Conservation (phyloP, 371 early-diverging fungal genomes). For the Choanephora cucurbitarum region DNA sequence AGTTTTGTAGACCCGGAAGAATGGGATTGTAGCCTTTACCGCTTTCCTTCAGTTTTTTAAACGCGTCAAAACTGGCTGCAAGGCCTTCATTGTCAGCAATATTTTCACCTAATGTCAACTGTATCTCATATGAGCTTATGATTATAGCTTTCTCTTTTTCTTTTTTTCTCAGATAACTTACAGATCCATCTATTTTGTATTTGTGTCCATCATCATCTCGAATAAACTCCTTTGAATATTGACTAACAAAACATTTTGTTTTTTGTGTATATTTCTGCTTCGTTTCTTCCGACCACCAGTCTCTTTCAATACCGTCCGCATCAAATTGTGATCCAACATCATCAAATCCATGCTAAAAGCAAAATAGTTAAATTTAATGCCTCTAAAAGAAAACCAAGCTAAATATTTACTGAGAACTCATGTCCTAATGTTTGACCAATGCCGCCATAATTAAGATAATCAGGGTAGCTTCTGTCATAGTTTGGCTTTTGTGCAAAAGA, state of each 20-base stretch:
- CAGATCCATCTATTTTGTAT: conserved; percentile 45
- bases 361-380: background rate
- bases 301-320: conserved; percentile 27
- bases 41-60: conserved; percentile 29
- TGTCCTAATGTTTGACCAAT: conserved; percentile 67
- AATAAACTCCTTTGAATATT: conserved; percentile 57
- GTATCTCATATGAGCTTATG: background rate
- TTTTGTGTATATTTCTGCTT: conserved; percentile 44
- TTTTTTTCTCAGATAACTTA: conserved; percentile 6
- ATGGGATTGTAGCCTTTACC: conserved; percentile 29
- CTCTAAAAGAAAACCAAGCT: background rate
- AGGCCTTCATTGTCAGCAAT: conserved; percentile 80
- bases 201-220: conserved; percentile 25
- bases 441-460: conserved; percentile 61
- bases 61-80: conserved; percentile 43
- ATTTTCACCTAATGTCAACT: conserved; percentile 69
- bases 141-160: too few relatives aligned
- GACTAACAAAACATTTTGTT: conserved; percentile 61
- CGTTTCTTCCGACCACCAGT: conserved; percentile 68
- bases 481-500: conserved; percentile 61
- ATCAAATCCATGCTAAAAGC: conserved; percentile 46
- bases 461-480: conserved; percentile 45
- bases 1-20: conserved; percentile 25
- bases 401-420: conserved; percentile 55
- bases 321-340: conserved; percentile 57